These are phyloP conservation scores for Trichoderma breve DNA, from an alignment of 2,329 filamentous ascomycete genomes.

Conservation along the genomic window DNA sequence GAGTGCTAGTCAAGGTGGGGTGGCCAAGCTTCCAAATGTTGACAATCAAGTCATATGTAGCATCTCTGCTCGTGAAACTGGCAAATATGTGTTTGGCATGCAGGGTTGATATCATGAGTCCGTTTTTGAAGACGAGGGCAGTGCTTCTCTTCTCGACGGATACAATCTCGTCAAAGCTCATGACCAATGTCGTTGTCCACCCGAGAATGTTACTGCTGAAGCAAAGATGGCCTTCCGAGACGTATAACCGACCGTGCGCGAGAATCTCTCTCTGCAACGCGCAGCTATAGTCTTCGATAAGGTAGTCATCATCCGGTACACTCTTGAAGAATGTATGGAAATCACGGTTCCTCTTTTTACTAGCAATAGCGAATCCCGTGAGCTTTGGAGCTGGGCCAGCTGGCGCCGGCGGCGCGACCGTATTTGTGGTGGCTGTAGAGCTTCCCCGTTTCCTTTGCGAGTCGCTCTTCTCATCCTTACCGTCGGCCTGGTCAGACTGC, in stretches of 20 bases:
- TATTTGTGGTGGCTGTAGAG: constrained; percentile 65
- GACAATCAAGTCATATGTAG: constrained; percentile 94
- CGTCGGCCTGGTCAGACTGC: constrained; percentile 60
- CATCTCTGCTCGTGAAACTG: constrained; percentile 89
- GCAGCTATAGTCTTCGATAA: constrained; percentile 98
- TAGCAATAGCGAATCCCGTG: constrained; percentile 93
- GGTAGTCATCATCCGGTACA: constrained; percentile 94
- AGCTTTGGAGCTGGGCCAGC: constrained; percentile 61
- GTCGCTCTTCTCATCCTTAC: constrained; percentile 62
- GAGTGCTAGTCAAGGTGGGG: constrained; percentile 82
- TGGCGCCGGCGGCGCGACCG: constrained; percentile 57
- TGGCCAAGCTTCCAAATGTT: constrained; percentile 99
- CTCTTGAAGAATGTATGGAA: constrained; percentile 94
- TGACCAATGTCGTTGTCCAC: constrained; percentile 95
- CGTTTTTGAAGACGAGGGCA: constrained; percentile 93
- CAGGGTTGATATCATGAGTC: constrained; percentile 91
- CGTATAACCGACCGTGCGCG: constrained; percentile 87
- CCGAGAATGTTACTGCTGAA: constrained; percentile 99
- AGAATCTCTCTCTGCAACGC: constrained; percentile 94
- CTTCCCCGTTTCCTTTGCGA: constrained; percentile 77
- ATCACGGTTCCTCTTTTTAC: constrained; percentile 92
- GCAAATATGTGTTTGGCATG: constrained; percentile 96
- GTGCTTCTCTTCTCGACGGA: constrained; percentile 97
- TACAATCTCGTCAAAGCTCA: constrained; percentile 97
- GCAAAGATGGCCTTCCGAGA: constrained; percentile 95